Evolutionary conservation across 2,329 filamentous ascomycete genomes (phyloP), one percentile per base, ranked within the genome.

Genomic region (Shiraia bambusicola): DNA sequence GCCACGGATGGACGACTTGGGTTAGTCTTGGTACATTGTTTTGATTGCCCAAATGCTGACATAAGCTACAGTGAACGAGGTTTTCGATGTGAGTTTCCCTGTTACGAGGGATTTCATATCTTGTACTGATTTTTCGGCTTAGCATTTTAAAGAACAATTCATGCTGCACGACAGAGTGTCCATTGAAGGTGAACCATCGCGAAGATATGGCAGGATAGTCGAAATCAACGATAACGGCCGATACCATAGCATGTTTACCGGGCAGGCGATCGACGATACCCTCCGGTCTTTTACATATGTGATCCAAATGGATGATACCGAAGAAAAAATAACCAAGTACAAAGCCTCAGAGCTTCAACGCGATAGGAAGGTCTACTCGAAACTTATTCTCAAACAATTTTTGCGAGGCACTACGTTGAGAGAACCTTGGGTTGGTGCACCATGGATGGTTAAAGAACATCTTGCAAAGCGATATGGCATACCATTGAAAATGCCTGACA

Each of bases 401-500:
- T 88, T 98, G 51, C 95, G 95, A 66, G 91, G 94, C 69, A 93
- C 90, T 0, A 86, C 96, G n/a, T 86, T 84, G 2, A 78, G 92
- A 47, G 93, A 97, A 61, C 82, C 89, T 3, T 97, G 91, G 89
- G 92, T 84, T 47, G 92, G 92, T n/a, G 93, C 93, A 0, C 92
- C 93, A 0, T 98, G 93, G 93, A 74, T 95, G 40, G 92, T 97
- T 13, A 96, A 94, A 71, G 80, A 86, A 26, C 84, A 89, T 39
- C 83, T 95, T 45, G 93, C 93, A 1, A 81, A 82, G 32, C 79
- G 84, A 49, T 95, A 93, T 67, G 84, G 88, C 49, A 93, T 98
- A 49, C 90, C 83, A n/a, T 92, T 84, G 12, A 83, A 88, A 38
- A 82, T 97, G 10, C 93, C 93, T 6, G 61, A 66, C 25, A 49